Evolutionary conservation across 306 rosid genomes (phyloP).

Genomic region (Erythrophleum fordii): DNA sequence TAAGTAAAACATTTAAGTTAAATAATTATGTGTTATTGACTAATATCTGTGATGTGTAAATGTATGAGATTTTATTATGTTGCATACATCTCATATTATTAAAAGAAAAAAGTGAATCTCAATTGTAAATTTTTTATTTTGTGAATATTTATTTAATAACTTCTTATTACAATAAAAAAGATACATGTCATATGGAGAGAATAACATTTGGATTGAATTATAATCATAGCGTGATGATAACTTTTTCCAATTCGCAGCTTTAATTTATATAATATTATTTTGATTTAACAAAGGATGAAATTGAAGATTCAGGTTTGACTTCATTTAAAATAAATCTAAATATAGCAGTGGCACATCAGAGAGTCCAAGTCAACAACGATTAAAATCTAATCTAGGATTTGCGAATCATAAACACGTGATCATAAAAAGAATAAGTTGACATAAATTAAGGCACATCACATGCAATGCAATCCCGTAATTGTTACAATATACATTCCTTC

Average conservation of each 20-base stretch:
- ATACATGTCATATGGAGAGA: neutral
- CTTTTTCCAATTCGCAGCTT: neutral
- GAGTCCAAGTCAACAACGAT: slow-evolving; percentile 15
- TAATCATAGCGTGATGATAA: neutral
- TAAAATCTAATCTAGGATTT: slow-evolving; percentile 35
- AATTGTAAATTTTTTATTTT: no score
- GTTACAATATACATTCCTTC: neutral
- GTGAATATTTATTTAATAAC: neutral
- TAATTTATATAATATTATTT: neutral
- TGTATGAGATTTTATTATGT: no score
- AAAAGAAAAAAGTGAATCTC: no score
- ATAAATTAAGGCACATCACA: slow-evolving; percentile 21
- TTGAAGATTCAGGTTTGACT: slow-evolving; percentile 10
- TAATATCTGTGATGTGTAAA: no score
- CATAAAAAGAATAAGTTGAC: neutral
- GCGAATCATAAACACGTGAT: slow-evolving; percentile 5
- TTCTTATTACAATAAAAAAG: neutral
- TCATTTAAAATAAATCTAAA: neutral
- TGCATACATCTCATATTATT: no score
- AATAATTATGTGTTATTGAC: no score
- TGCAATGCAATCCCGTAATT: neutral
- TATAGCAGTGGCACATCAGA: neutral
- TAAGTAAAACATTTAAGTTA: no score
- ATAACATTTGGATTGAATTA: neutral
- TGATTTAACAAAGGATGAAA: neutral